Percentiles rank a stretch among this genome's conserved stretches.
Conservation (phyloP, 352 stramenopile genomes). For the Phytophthora uliginosa region DNA sequence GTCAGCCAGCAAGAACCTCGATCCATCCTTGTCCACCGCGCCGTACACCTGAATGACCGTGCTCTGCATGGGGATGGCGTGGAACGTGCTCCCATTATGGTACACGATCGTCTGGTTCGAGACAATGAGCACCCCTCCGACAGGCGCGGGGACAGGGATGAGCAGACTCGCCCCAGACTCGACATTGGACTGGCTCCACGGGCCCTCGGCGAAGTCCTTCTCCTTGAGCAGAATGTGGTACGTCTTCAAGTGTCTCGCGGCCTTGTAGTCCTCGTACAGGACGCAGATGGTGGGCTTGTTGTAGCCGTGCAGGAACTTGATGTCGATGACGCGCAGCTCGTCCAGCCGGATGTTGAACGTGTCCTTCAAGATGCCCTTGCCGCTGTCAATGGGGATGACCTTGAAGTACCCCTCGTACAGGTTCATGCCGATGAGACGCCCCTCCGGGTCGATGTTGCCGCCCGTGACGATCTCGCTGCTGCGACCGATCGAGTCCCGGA, state of each 20-base stretch:
- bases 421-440: constrained; percentile 92
- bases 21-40: constrained; percentile 89
- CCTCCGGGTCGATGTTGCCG: constrained; percentile 90
- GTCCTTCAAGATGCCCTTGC: constrained; percentile 82
- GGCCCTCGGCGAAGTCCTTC: constrained; percentile 91
- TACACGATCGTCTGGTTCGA: constrained; percentile 95
- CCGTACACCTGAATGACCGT: constrained; percentile 93
- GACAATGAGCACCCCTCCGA: constrained; percentile 92
- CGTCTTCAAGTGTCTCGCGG: constrained; percentile 92
- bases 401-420: constrained; percentile 94
- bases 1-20: constrained; percentile 90
- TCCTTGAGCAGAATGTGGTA: constrained; percentile 93
- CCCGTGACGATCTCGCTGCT: constrained; percentile 92
- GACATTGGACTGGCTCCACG: constrained; percentile 92
- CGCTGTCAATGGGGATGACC: constrained; percentile 89
- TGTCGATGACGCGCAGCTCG: constrained; percentile 94
- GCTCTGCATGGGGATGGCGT: constrained; percentile 93
- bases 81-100: constrained; percentile 89
- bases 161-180: constrained; percentile 89
- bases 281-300: constrained; percentile 93
- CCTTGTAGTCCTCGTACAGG: constrained; percentile 93
- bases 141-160: constrained; percentile 88
- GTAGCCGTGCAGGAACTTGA: constrained; percentile 94
- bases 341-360: constrained; percentile 95
- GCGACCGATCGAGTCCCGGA: constrained; percentile 87